Conservation (phyloP, 352 stramenopile genomes). For the Phytophthora cajani region DNA sequence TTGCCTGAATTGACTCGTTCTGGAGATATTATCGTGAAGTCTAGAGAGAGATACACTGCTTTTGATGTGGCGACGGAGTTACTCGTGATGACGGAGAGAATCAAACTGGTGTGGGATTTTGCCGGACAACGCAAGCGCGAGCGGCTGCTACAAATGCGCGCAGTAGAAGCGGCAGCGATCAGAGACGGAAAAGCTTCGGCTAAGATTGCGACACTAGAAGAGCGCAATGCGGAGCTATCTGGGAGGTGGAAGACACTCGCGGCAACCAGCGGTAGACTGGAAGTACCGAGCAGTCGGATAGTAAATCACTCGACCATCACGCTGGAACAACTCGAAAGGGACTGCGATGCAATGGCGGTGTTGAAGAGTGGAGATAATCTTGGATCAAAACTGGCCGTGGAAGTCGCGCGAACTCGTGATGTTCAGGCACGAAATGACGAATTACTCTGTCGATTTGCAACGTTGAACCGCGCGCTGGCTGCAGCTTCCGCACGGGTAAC, state of each 20-base stretch:
- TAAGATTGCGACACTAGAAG: slow-evolving; percentile 21
- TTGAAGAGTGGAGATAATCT: background rate
- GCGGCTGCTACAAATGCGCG: slow-evolving; percentile 32
- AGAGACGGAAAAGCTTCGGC: slow-evolving; percentile 15
- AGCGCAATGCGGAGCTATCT: slow-evolving; percentile 18
- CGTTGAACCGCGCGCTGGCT: slow-evolving; percentile 15
- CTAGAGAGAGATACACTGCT: background rate
- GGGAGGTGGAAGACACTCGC: slow-evolving; percentile 7
- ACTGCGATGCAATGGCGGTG: background rate
- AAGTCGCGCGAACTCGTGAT: slow-evolving; percentile 16
- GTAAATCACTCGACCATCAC: background rate
- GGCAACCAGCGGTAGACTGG: background rate
- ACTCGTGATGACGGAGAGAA: slow-evolving; percentile 52
- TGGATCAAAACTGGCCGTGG: slow-evolving; percentile 12
- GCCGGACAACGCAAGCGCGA: slow-evolving; percentile 60
- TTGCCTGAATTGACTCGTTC: slow-evolving; percentile 15
- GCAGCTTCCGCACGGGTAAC: slow-evolving; percentile 8
- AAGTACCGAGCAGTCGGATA: slow-evolving; percentile 4
- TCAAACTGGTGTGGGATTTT: slow-evolving; percentile 52
- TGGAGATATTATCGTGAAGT: background rate
- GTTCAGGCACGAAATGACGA: slow-evolving; percentile 27
- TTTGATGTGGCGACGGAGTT: slow-evolving; percentile 43
- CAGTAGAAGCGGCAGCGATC: slow-evolving; percentile 16
- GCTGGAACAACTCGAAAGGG: background rate
- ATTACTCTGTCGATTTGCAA: slow-evolving; percentile 24